Evolutionary conservation across 345 rosid genomes (phyloP), one percentile per base, ranked within the genome.

Genomic region (Stellera chamaejasme): DNA sequence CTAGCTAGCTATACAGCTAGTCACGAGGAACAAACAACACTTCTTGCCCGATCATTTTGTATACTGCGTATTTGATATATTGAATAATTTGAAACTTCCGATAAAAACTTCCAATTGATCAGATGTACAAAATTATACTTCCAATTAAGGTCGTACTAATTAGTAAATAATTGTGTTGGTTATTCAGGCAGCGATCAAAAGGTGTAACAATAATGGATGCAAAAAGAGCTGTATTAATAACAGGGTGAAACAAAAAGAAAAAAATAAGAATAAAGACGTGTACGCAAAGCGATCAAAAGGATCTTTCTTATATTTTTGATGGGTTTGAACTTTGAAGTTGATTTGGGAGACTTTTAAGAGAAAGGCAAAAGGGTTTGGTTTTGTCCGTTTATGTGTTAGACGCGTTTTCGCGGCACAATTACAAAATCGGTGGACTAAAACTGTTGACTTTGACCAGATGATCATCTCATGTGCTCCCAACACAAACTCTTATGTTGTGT

Each of bases 281-380:
- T 79, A 81, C 90, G 86, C 77, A 68, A 84, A 71, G 69, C 57
- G 79, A n/a, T n/a, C n/a, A n/a, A n/a, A n/a, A n/a, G n/a, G n/a
- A n/a, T n/a, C n/a, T n/a, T n/a, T n/a, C n/a, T n/a, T n/a, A n/a
- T n/a, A n/a, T n/a, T n/a, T n/a, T 79, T 74, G 80, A 54, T 49
- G 81, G 70, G 70, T 79, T 82, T 82, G 72, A 75, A 52, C n/a
- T n/a, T n/a, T n/a, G 57, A 62, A 59, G 74, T n/a, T 54, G 25
- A 25, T 16, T 16, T 49, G 41, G 41, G 53, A 32, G 52, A 27
- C 48, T 50, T 67, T 61, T 61, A 75, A 74, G 73, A 32, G 9
- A 32, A 32, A 32, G 4, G 9, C 5, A 32, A 32, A 32, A 32
- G 9, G 39, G 39, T 32, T 32, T 56, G 43, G 52, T 50, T 71